Conservation (phyloP, 257 asterid genomes). For the Nicotiana benthamiana region DNA sequence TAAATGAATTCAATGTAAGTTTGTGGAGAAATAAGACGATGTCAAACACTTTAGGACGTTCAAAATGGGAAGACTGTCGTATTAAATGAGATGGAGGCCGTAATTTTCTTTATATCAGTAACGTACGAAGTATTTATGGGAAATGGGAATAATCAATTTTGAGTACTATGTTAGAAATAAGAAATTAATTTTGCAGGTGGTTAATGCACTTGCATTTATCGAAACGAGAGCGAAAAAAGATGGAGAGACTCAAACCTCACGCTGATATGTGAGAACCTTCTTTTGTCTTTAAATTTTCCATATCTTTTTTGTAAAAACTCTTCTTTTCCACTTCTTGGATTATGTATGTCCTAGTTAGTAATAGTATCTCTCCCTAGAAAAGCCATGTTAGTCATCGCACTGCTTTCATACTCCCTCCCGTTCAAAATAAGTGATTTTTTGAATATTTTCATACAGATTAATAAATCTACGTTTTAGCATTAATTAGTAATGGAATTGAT, state of each 20-base stretch:
- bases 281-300: background rate
- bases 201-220: conserved; percentile 56
- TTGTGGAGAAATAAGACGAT: background rate
- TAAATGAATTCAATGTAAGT: background rate
- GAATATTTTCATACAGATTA: too few species aligned
- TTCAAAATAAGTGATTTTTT: too few species aligned
- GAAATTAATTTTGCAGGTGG: conserved; percentile 42
- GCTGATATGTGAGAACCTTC: conserved; percentile 30
- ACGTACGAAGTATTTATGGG: background rate
- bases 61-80: background rate
- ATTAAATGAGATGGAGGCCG: background rate
- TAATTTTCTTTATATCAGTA: background rate
- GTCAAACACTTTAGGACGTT: background rate
- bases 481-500: too few species aligned
- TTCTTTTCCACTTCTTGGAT: background rate
- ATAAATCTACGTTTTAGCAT: too few species aligned
- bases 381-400: background rate
- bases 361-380: background rate
- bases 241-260: conserved; percentile 34
- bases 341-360: background rate
- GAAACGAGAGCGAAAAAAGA: conserved; percentile 28
- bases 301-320: background rate
- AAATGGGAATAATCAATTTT: background rate
- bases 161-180: background rate
- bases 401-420: background rate